Conservation (phyloP, 2,329 filamentous ascomycete species). For the Nakataea oryzae region DNA sequence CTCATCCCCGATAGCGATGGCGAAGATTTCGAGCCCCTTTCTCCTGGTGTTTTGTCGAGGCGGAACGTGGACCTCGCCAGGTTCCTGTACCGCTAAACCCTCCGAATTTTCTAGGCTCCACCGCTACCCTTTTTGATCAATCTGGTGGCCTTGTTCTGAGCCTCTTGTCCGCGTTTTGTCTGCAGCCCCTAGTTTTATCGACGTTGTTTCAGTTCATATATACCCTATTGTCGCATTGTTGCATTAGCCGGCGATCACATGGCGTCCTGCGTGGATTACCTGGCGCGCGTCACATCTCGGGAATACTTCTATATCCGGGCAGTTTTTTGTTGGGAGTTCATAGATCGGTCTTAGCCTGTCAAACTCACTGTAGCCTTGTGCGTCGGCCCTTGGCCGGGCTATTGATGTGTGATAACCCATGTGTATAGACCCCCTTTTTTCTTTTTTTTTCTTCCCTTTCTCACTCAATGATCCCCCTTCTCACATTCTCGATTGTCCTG, state of each 20-base stretch:
- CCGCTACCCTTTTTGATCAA: too few species aligned
- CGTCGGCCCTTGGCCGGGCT: neutral
- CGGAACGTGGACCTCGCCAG: constrained; percentile 31
- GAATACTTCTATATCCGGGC: neutral
- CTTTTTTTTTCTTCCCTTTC: too few species aligned
- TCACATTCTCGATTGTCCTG: neutral
- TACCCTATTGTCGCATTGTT: neutral
- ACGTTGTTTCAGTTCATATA: neutral
- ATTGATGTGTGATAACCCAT: neutral
- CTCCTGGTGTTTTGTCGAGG: neutral
- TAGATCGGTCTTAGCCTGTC: neutral
- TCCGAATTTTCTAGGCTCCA: neutral
- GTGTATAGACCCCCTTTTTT: neutral
- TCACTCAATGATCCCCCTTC: neutral
- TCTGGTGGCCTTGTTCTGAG: neutral
- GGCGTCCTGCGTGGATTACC: neutral
- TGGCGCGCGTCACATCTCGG: neutral
- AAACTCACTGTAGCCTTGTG: neutral
- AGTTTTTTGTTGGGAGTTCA: neutral
- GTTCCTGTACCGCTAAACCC: constrained; percentile 27
- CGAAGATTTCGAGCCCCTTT: constrained; percentile 26
- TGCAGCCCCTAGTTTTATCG: neutral
- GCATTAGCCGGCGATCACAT: neutral
- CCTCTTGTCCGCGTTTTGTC: neutral
- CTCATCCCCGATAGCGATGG: constrained; percentile 42